Evolutionary conservation across 768 basidiomycete species (phyloP).

Genomic region (Boletales sp.): DNA sequence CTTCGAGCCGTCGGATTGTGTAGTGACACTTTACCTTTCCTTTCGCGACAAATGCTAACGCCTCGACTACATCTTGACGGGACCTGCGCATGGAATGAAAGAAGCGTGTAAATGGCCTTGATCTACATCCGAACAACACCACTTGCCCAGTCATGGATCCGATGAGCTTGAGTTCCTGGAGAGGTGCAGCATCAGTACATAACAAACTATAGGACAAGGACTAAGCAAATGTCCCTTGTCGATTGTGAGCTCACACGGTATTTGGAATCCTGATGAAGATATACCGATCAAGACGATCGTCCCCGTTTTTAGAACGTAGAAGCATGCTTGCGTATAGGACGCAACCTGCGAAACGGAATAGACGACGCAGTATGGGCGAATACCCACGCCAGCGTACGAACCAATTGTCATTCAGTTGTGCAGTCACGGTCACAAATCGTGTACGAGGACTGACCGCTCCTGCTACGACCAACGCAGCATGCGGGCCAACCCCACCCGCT

Average conservation of each 20-base stretch:
- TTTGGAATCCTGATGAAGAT: constrained; percentile 29
- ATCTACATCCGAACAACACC: not conserved
- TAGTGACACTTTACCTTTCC: constrained; percentile 33
- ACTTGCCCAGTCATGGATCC: constrained; percentile 21
- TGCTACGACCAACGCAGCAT: constrained; percentile 29
- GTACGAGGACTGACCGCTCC: constrained; percentile 12
- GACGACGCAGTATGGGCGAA: not conserved
- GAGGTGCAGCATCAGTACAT: not conserved
- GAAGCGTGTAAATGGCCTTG: not conserved
- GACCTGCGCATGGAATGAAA: constrained; percentile 20
- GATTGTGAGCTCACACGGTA: constrained; percentile 31
- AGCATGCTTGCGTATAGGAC: constrained; percentile 21
- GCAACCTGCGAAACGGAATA: not conserved
- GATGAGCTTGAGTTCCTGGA: constrained; percentile 22
- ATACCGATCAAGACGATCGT: constrained; percentile 42
- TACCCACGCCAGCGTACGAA: too few species aligned
- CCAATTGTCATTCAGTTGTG: not conserved
- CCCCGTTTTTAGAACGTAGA: constrained; percentile 42
- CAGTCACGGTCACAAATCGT: not conserved
- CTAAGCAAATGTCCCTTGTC: constrained; percentile 14
- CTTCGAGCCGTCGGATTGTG: constrained; percentile 21
- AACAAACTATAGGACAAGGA: not conserved
- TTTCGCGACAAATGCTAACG: constrained; percentile 37
- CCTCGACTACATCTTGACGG: constrained; percentile 45
- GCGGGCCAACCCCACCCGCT: constrained; percentile 43